Evolutionary conservation across 495 filamentous ascomycete species (phyloP).

Genomic region (Trichoderma orchidacearum): DNA sequence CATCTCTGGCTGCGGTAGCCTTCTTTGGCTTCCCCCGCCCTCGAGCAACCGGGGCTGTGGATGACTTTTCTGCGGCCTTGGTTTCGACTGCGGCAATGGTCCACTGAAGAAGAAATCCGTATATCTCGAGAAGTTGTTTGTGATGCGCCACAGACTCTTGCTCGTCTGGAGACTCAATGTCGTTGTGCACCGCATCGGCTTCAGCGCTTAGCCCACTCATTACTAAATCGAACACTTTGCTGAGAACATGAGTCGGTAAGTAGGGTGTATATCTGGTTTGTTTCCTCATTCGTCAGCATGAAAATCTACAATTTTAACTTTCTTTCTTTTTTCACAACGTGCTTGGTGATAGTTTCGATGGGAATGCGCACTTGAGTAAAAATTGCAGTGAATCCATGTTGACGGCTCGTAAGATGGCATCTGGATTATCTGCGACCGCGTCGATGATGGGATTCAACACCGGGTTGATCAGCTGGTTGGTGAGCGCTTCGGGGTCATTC

Average conservation of each 20-base stretch:
- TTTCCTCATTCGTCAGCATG: background rate
- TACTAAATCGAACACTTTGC: slow-evolving; percentile 87
- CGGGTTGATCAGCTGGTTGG: slow-evolving; percentile 60
- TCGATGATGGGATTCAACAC: slow-evolving; percentile 89
- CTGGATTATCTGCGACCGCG: slow-evolving; percentile 80
- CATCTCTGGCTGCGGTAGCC: slow-evolving; percentile 46
- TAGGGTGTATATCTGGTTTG: slow-evolving; percentile 64
- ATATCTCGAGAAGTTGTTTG: slow-evolving; percentile 85
- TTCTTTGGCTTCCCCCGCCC: slow-evolving; percentile 68
- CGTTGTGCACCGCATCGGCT: slow-evolving; percentile 71
- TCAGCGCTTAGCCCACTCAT: slow-evolving; percentile 89
- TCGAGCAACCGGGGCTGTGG: slow-evolving; percentile 50
- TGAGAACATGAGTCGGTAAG: slow-evolving; percentile 66
- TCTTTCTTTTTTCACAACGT: background rate
- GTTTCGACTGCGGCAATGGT: slow-evolving; percentile 83
- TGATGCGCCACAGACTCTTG: slow-evolving; percentile 75
- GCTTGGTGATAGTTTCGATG: background rate
- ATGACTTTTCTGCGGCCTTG: slow-evolving; percentile 81
- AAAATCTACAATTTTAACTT: background rate
- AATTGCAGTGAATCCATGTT: slow-evolving; percentile 90
- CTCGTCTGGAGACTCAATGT: slow-evolving; percentile 74
- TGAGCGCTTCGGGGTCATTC: slow-evolving; percentile 74
- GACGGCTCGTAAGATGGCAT: slow-evolving; percentile 62
- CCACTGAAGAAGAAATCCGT: slow-evolving; percentile 92
- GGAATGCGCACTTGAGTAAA: slow-evolving; percentile 77